A percentile compares a stretch with the other conserved stretches of the same genome.
phyloP scores from a whole-genome alignment of 345 rosid genomes.

The Leavenworthia alabamica region DNA sequence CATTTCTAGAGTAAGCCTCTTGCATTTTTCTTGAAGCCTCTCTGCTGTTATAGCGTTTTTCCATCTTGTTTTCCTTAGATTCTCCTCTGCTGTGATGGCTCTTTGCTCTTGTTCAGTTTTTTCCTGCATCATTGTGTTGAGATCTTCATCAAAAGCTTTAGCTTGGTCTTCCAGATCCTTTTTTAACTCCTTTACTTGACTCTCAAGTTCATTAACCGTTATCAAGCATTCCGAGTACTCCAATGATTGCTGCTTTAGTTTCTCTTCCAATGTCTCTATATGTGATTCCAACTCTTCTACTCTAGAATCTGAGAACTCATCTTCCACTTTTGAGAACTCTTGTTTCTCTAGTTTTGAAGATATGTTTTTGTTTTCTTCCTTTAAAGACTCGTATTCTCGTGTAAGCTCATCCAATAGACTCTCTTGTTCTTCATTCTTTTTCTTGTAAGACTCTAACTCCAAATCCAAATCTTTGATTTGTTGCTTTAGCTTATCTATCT shows the following conservation, averaged over 20 bases:
- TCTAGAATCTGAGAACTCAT: conserved; percentile 35
- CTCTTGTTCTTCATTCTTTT: conserved; percentile 64
- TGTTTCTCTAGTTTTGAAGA: conserved; percentile 44
- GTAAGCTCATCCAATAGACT: conserved; percentile 61
- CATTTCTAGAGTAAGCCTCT: conserved; percentile 68
- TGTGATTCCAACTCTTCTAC: conserved; percentile 49
- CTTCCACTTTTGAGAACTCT: conserved; percentile 38
- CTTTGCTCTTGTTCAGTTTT: conserved; percentile 75
- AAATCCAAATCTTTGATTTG: conserved; percentile 43
- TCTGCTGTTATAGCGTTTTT: conserved; percentile 72
- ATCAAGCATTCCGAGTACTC: conserved; percentile 61
- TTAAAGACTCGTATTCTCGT: conserved; percentile 52
- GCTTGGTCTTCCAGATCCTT: conserved; percentile 59
- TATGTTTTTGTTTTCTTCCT: conserved; percentile 50
- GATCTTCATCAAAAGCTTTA: conserved; percentile 59
- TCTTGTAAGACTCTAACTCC: conserved; percentile 56
- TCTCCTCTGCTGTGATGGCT: conserved; percentile 86
- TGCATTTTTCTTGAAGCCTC: conserved; percentile 80
- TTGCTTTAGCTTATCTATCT: conserved; percentile 49
- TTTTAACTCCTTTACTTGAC: conserved; percentile 53
- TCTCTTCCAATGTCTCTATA: conserved; percentile 54
- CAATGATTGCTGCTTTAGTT: conserved; percentile 53
- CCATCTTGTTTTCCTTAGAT: conserved; percentile 65
- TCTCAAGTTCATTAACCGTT: conserved; percentile 54
- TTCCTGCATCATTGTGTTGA: conserved; percentile 48